These are phyloP conservation scores for Cladosporium sp. DNA, from an alignment of 2,329 filamentous ascomycete species.

Conservation along the genomic window DNA sequence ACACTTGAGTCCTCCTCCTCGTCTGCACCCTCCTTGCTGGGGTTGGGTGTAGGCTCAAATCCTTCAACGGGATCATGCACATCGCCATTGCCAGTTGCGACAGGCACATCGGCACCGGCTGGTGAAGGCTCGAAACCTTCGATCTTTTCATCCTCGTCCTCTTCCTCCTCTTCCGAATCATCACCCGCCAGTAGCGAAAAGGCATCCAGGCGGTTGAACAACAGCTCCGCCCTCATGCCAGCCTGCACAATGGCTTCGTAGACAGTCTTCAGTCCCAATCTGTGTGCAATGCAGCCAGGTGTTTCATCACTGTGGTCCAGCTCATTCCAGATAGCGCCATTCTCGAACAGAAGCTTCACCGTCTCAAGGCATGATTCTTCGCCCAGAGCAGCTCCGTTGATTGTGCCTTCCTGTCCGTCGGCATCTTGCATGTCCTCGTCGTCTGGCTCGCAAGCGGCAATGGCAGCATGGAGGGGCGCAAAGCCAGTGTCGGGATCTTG, in stretches of 20 bases:
- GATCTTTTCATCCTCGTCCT: slow-evolving; percentile 34
- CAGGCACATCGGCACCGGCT: slow-evolving; percentile 14
- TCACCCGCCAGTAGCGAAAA: slow-evolving; percentile 69
- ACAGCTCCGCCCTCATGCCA: slow-evolving; percentile 82
- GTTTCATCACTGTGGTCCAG: slow-evolving; percentile 83
- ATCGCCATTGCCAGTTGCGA: slow-evolving; percentile 20
- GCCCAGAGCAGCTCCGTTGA: slow-evolving; percentile 30
- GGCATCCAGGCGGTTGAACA: slow-evolving; percentile 75
- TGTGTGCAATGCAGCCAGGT: slow-evolving; percentile 76
- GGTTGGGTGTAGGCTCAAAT: slow-evolving; percentile 31
- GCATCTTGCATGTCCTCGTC: slow-evolving; percentile 26
- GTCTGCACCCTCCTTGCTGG: slow-evolving; percentile 20
- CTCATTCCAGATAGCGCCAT: slow-evolving; percentile 97
- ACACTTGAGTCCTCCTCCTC: slow-evolving; percentile 18
- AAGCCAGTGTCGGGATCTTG: slow-evolving; percentile 82
- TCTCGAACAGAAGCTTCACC: slow-evolving; percentile 72
- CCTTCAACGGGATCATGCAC: slow-evolving; percentile 19
- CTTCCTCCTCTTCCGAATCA: slow-evolving; percentile 47
- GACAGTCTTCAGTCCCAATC: slow-evolving; percentile 63
- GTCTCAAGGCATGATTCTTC: slow-evolving; percentile 63
- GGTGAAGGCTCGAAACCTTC: slow-evolving; percentile 31
- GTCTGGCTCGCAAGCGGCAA: slow-evolving; percentile 57
- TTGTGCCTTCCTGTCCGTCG: slow-evolving; percentile 30
- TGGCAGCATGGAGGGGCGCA: slow-evolving; percentile 84
- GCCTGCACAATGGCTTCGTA: slow-evolving; percentile 85